These are phyloP conservation scores for Saturnispora ahearnii DNA, from an alignment of 805 yeast species.

Conservation along the genomic window DNA sequence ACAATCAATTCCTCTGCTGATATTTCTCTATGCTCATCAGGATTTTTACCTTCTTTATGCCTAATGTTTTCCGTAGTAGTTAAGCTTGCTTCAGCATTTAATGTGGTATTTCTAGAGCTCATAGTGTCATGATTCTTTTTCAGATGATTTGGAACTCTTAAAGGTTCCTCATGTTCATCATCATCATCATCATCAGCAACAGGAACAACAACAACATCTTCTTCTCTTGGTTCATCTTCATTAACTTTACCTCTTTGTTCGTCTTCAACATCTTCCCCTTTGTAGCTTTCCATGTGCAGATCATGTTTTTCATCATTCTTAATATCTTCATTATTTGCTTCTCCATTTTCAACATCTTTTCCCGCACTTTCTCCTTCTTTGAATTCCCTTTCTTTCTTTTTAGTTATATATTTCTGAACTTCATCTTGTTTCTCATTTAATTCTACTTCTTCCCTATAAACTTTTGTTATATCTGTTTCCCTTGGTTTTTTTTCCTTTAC, in stretches of 20 bases:
- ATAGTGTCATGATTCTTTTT: background rate
- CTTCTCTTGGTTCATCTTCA: background rate
- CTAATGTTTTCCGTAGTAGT: background rate
- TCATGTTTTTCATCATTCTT: background rate
- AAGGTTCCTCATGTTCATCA: background rate
- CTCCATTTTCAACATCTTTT: background rate
- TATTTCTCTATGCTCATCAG: background rate
- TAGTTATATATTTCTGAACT: too few species aligned
- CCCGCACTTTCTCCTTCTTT: too few species aligned
- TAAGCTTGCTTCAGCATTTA: background rate
- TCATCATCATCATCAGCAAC: background rate
- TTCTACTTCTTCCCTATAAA: background rate
- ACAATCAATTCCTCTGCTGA: background rate
- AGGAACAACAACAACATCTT: too few species aligned
- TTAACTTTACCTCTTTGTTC: background rate
- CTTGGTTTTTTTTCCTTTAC: too few species aligned
- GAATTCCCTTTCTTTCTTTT: background rate
- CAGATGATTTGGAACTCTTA: background rate
- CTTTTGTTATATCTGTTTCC: too few species aligned
- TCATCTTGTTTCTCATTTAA: too few species aligned
- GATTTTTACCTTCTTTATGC: conserved; percentile 1
- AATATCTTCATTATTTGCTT: background rate
- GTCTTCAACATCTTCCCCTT: background rate
- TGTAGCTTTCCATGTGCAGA: background rate
- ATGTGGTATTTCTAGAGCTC: too few species aligned